Evolutionary conservation across 2,329 filamentous ascomycete genomes (phyloP), one percentile per base, ranked within the genome.

Genomic region (Epichloe aotearoae): DNA sequence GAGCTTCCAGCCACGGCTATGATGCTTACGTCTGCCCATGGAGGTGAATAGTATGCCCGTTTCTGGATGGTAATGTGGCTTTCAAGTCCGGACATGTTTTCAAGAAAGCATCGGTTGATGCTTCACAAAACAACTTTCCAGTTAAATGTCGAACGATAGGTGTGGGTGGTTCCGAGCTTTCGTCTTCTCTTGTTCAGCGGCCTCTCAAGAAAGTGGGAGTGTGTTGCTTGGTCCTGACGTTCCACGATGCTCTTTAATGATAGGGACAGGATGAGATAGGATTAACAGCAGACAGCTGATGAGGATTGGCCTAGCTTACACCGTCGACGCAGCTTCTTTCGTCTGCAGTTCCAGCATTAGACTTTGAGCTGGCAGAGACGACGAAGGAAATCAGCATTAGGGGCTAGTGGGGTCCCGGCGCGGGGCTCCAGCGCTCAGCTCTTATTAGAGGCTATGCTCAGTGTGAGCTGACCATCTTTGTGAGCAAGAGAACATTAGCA

Each of bases 1-100:
- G 91, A 97, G 68, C 88, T 93, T 38, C 93, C 93, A 57, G 93
- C 91, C 60, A 98, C 85, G 47, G 89, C 93, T 65, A 98, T 96
- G 61, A 98, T 96, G 70, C 87, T 91, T 59, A 95, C 83, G 69
- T 97, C 86, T 48, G 86, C 87, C 93, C 93, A 98, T 66, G 93
- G 93, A 54, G 93, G 93, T 55, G 84, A 86, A 69, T 97, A 98
- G 59, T 89, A 85, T 56, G 81, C 83, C 62, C 75, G 68, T 57
- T 74, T 77, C 56, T 75, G 71, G 45, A 81, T 70, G 15, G 74
- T 73, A 56, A 70, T 66, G 65, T 73, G 69, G 51, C 65, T 69
- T 55, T 69, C 66, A 37, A 66, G 56, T 44, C 58, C 58, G 36
- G 60, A 58, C 64, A 65, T 65, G 42, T 55, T 50, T 53, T 41